Percentiles rank a stretch among this genome's conserved stretches.
phyloP scores from a whole-genome alignment of 805 yeast genomes.

The Cyberlindnera lachancei region DNA sequence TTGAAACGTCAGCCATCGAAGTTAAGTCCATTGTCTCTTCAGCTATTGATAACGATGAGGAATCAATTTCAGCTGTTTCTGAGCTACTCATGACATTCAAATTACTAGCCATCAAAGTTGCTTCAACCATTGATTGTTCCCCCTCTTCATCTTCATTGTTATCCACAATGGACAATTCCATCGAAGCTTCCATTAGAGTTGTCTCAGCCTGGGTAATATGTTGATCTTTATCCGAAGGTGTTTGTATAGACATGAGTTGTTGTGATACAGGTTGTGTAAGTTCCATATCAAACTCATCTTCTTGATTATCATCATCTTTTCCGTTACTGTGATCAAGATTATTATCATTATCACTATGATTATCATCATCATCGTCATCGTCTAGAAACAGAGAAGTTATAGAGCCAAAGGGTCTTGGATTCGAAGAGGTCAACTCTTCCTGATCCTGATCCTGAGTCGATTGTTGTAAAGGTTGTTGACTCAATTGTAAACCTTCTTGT shows the following conservation, averaged over 20 bases:
- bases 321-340: too few relatives aligned
- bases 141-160: not conserved
- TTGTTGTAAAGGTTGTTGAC: not conserved
- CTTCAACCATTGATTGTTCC: too few relatives aligned
- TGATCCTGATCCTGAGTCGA: not conserved
- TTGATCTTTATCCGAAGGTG: too few relatives aligned
- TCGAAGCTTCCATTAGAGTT: not conserved
- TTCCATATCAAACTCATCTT: constrained; percentile 20
- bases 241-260: not conserved
- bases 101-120: too few relatives aligned
- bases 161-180: not conserved
- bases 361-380: constrained; percentile 11
- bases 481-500: too few relatives aligned
- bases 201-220: not conserved
- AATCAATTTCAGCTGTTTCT: too few relatives aligned
- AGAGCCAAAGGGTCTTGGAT: constrained; percentile 19
- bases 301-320: constrained; percentile 8
- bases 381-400: constrained; percentile 21
- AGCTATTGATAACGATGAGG: too few relatives aligned
- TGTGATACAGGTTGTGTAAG: constrained; percentile 9
- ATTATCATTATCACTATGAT: not conserved
- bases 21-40: constrained; percentile 21
- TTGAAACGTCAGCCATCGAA: constrained; percentile 5
- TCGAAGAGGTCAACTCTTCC: not conserved
- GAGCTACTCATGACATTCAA: too few relatives aligned